phyloP scores from a whole-genome alignment of 2,329 filamentous ascomycete genomes.

The Alternaria consortialis region DNA sequence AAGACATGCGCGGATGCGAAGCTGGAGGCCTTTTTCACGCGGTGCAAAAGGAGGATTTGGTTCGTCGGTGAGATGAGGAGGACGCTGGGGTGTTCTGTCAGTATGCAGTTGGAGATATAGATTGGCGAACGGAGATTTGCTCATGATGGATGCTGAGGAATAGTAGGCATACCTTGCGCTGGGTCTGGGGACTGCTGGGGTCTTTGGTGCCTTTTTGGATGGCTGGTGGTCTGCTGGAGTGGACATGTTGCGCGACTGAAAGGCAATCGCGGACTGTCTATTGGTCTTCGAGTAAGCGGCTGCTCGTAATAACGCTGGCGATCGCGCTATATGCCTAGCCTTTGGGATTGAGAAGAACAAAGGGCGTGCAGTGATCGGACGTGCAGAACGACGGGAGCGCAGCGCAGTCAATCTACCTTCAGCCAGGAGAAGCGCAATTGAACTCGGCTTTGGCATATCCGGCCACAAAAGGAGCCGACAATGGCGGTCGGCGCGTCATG shows the following conservation, averaged over 20 bases:
- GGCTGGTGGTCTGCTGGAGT: constrained; percentile 44
- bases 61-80: constrained; percentile 86
- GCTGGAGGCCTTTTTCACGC: constrained; percentile 81
- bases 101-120: neutral
- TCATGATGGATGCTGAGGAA: too few species aligned
- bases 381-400: neutral
- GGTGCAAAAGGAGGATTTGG: constrained; percentile 85
- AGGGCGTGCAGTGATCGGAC: neutral
- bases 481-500: constrained; percentile 28
- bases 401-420: neutral
- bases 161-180: constrained; percentile 65
- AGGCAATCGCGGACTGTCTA: neutral
- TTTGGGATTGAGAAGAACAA: neutral
- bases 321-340: neutral
- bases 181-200: constrained; percentile 63
- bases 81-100: constrained; percentile 63
- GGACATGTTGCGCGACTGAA: constrained; percentile 40
- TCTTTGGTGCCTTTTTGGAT: constrained; percentile 45
- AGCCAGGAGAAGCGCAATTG: constrained; percentile 20
- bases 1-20: constrained; percentile 96
- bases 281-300: neutral
- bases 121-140: too few species aligned
- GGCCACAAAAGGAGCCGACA: constrained; percentile 23
- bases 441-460: constrained; percentile 37
- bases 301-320: neutral